Evolutionary conservation across 176 grass and related monocot genomes (phyloP).

Genomic region (Alopecurus myosuroides): DNA sequence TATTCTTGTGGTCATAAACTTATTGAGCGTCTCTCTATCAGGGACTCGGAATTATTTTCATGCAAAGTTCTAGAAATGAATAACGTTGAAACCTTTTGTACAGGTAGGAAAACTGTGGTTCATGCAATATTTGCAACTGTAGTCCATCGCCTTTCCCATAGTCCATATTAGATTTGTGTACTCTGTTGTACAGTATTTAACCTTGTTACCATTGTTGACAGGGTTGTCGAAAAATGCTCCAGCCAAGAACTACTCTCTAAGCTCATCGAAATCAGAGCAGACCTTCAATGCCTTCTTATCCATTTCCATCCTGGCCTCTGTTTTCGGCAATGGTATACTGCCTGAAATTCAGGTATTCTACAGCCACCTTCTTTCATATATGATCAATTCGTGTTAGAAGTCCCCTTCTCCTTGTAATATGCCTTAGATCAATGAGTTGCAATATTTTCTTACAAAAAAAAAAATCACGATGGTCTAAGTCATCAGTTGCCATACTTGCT

Average conservation of each 20-base stretch:
- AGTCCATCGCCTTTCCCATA: background rate
- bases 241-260: constrained; percentile 70
- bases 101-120: background rate
- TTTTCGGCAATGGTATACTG: constrained; percentile 92
- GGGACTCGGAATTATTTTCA: background rate
- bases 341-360: constrained; percentile 87
- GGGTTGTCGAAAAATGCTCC: constrained; percentile 57
- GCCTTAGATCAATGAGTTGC: background rate
- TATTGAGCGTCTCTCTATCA: background rate
- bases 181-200: background rate
- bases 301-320: constrained; percentile 86
- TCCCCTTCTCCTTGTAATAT: background rate
- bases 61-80: background rate
- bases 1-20: background rate
- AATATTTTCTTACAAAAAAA: no score
- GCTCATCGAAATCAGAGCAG: constrained; percentile 57
- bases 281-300: constrained; percentile 73
- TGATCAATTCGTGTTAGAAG: background rate
- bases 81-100: background rate
- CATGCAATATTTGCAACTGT: background rate
- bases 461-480: no score
- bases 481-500: no score
- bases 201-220: constrained; percentile 17
- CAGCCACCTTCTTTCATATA: background rate
- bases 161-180: background rate